phyloP scores from a whole-genome alignment of 1,139 yeast species.

The Magnusiomyces sp. region DNA sequence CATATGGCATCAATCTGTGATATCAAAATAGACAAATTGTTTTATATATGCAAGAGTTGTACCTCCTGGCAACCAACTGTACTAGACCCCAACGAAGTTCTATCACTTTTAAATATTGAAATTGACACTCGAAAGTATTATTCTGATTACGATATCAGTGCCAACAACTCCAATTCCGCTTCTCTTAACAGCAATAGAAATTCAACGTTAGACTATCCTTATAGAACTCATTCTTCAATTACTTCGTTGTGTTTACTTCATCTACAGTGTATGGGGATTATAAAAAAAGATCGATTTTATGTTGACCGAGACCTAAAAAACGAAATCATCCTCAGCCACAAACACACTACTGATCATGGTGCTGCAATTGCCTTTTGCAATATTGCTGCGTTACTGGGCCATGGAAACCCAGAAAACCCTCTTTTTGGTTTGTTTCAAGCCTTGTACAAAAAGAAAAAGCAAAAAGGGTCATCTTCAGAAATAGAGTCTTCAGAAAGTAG shows the following conservation, averaged over 20 bases:
- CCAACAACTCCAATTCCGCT: too few species aligned
- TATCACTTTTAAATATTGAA: background rate
- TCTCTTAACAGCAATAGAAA: too few species aligned
- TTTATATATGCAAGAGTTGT: slow-evolving; percentile 27
- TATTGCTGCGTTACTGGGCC: slow-evolving; percentile 23
- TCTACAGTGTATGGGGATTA: slow-evolving; percentile 1
- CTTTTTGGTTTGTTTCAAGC: slow-evolving; percentile 1
- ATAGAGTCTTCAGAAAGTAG: background rate
- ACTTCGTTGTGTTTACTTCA: slow-evolving; percentile 1
- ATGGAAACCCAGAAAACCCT: slow-evolving; percentile 16
- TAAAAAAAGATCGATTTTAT: background rate
- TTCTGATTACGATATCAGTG: too few species aligned
- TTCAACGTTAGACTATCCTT: too few species aligned
- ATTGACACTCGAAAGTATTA: too few species aligned
- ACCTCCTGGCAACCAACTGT: slow-evolving; percentile 22
- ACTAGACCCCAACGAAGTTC: background rate
- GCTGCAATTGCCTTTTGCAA: slow-evolving; percentile 24
- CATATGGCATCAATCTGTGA: slow-evolving; percentile 26
- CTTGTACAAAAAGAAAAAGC: background rate
- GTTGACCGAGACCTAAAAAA: slow-evolving; percentile 1
- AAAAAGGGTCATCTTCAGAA: slow-evolving; percentile 1
- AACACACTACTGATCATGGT: slow-evolving; percentile 15
- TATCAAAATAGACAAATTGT: slow-evolving; percentile 25
- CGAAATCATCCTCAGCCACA: background rate
- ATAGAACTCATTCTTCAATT: too few species aligned